Percentiles rank a stretch among this genome's conserved stretches.
phyloP scores from a whole-genome alignment of 2,329 filamentous ascomycete species.

The Tolypocladium ovalisporum region DNA sequence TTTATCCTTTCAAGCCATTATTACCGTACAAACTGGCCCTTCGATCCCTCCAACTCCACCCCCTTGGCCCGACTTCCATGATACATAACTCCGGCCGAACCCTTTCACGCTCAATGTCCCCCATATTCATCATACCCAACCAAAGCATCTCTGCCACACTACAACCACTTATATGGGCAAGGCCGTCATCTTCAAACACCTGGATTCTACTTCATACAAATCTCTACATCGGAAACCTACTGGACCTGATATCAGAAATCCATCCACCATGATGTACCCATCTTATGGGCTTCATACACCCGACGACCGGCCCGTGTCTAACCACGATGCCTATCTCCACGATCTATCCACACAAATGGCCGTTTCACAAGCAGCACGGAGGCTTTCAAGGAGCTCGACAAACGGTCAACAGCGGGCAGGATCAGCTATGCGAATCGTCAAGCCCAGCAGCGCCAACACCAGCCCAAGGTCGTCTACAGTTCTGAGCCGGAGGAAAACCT shows the following conservation, averaged over 20 bases:
- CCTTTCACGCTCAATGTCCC: conserved; percentile 8
- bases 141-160: not conserved
- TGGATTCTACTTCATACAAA: not conserved
- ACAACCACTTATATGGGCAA: not conserved
- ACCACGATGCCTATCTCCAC: conserved; percentile 33
- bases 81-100: conserved; percentile 19
- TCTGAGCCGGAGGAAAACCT: conserved; percentile 42
- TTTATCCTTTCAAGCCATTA: conserved; percentile 23
- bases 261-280: conserved; percentile 17
- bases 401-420: conserved; percentile 39
- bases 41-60: conserved; percentile 18
- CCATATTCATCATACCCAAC: not conserved
- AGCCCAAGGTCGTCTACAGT: conserved; percentile 48
- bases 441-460: conserved; percentile 57
- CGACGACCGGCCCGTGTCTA: conserved; percentile 13
- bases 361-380: conserved; percentile 32
- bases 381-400: conserved; percentile 37
- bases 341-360: conserved; percentile 41
- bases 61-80: conserved; percentile 10
- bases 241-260: not conserved
- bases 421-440: conserved; percentile 47
- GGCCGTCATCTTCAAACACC: not conserved
- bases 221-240: not conserved
- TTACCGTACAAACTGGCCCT: conserved; percentile 14
- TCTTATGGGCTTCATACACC: conserved; percentile 14